Evolutionary conservation across 2,329 filamentous ascomycete genomes (phyloP).

Genomic region (Ceratocystis harringtonii): DNA sequence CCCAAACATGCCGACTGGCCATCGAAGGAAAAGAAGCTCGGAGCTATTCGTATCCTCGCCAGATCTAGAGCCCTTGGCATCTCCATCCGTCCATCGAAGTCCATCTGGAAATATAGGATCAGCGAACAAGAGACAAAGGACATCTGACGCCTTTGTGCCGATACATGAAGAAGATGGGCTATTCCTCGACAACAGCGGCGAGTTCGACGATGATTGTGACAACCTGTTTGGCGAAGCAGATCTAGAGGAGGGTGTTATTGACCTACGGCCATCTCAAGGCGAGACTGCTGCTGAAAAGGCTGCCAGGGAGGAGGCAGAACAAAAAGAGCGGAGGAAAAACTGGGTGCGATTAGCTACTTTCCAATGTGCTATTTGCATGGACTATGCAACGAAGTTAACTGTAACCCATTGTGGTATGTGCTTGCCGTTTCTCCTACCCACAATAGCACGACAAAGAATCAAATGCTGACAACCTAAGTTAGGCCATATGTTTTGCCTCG

Average conservation of each 20-base stretch:
- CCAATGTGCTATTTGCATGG: constrained; percentile 55
- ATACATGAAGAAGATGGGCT: neutral
- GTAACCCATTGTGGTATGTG: constrained; percentile 51
- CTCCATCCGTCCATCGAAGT: neutral
- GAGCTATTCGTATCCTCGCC: neutral
- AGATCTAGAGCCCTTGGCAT: neutral
- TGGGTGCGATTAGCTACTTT: constrained; percentile 38
- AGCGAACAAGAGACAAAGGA: neutral
- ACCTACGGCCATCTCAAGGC: constrained; percentile 2
- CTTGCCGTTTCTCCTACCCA: neutral
- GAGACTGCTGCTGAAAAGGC: constrained; percentile 7
- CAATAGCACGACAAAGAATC: neutral
- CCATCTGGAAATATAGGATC: neutral
- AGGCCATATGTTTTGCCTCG: constrained; percentile 49
- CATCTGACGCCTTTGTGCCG: neutral
- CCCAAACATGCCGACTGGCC: neutral
- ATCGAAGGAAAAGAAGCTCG: constrained; percentile 3
- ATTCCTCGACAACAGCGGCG: neutral
- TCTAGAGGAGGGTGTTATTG: neutral
- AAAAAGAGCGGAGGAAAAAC: constrained; percentile 32
- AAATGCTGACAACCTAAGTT: constrained; percentile 7
- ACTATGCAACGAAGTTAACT: constrained; percentile 41
- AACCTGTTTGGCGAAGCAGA: neutral
- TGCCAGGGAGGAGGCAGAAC: constrained; percentile 19
- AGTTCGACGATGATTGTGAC: constrained; percentile 3